Evolutionary conservation across 192 early-diverging fungal species (phyloP).

Genomic region (Tieghemiomyces parasiticus): DNA sequence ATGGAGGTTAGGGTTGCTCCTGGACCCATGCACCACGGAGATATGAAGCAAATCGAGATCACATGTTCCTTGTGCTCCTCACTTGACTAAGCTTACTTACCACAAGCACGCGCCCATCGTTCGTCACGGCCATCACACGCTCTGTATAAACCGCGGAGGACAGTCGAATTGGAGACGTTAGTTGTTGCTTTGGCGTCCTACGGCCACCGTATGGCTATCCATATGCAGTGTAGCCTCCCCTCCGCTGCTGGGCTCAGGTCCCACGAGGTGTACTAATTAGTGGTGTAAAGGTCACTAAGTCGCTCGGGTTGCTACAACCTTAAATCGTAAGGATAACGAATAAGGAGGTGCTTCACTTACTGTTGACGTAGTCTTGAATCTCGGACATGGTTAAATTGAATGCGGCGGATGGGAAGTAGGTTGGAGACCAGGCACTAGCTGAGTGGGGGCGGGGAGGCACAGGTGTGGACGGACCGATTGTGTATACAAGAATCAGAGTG

Average conservation of each 20-base stretch:
- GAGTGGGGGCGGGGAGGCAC: no score
- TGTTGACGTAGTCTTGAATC: constrained; percentile 2
- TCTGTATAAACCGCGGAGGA: background rate
- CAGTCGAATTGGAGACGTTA: background rate
- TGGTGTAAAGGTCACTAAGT: background rate
- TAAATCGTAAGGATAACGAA: background rate
- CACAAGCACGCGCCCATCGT: constrained; percentile 8
- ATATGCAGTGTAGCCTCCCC: no score
- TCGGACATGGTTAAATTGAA: constrained; percentile 11
- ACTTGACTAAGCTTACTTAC: constrained; percentile 5
- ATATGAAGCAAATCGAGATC: no score
- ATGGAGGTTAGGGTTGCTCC: no score
- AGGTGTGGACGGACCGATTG: no score
- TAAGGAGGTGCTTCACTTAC: background rate
- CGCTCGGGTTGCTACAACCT: background rate
- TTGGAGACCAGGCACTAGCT: no score
- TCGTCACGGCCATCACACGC: constrained; percentile 5
- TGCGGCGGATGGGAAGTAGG: no score
- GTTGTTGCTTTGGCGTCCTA: no score
- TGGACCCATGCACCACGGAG: no score
- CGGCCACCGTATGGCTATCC: no score
- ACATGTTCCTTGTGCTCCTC: no score
- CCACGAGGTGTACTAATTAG: background rate
- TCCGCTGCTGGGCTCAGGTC: background rate
- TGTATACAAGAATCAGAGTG: no score